phyloP scores from a whole-genome alignment of 1,139 yeast species.

The Suhomyces taliae region DNA sequence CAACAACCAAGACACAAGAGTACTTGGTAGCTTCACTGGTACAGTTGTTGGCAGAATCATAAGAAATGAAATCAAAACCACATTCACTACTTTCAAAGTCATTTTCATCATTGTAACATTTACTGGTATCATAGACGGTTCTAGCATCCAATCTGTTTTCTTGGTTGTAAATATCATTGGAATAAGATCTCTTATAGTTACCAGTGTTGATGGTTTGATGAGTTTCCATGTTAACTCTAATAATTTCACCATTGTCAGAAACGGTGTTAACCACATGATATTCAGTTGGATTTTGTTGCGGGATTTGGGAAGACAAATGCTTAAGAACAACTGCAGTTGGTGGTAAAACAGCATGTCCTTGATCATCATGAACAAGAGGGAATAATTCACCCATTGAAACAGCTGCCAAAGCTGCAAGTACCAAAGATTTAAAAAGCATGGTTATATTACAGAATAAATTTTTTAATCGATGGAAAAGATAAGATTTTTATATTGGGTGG shows the following conservation, averaged over 20 bases:
- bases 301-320: constrained; percentile 10
- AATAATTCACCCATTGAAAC: constrained; percentile 12
- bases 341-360: constrained; percentile 17
- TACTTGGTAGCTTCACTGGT: constrained; percentile 10
- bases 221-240: constrained; percentile 18
- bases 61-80: constrained; percentile 14
- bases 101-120: constrained; percentile 15
- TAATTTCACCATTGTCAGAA: constrained; percentile 13
- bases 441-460: not conserved
- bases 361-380: constrained; percentile 13
- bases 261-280: constrained; percentile 17
- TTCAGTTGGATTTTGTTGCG: constrained; percentile 8
- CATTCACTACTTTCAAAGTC: constrained; percentile 14
- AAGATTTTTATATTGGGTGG: not conserved
- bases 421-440: constrained; percentile 15
- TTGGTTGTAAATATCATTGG: constrained; percentile 12
- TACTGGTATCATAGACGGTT: constrained; percentile 6
- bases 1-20: constrained; percentile 17
- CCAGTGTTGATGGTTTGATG: constrained; percentile 15
- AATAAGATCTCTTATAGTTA: constrained; percentile 13
- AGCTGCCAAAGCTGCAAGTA: constrained; percentile 11
- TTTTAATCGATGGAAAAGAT: constrained; percentile 4
- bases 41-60: constrained; percentile 14
- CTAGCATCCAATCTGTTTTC: constrained; percentile 6
- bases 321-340: constrained; percentile 15